These are phyloP conservation scores for Sugiyamaella novakii DNA, from an alignment of 1,139 yeast species.

Conservation along the genomic window DNA sequence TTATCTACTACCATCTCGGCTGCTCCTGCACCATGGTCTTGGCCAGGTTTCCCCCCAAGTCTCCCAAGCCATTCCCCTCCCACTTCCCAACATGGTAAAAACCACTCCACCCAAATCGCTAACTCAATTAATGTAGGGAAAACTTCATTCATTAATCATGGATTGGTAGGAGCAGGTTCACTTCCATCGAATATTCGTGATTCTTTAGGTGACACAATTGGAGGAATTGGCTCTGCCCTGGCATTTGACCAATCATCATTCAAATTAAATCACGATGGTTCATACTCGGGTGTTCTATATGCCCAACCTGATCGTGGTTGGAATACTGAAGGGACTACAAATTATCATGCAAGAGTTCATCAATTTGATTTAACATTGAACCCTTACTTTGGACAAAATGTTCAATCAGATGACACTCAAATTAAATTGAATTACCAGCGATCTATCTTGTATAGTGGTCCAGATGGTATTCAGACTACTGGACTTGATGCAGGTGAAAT, in stretches of 20 bases:
- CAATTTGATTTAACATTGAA: conserved; percentile 23
- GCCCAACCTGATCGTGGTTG: conserved; percentile 30
- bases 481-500: conserved; percentile 26
- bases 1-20: neutral
- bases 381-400: conserved; percentile 24
- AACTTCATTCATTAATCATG: conserved; percentile 24
- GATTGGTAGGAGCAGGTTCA: conserved; percentile 27
- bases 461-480: conserved; percentile 25
- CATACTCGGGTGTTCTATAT: conserved; percentile 24
- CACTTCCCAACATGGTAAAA: neutral
- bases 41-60: too few species aligned
- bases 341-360: conserved; percentile 26
- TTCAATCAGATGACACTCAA: conserved; percentile 20
- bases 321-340: conserved; percentile 26
- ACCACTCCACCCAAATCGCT: conserved; percentile 2
- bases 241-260: conserved; percentile 25
- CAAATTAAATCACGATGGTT: conserved; percentile 19
- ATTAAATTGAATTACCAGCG: conserved; percentile 19
- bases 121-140: conserved; percentile 8
- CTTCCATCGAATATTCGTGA: conserved; percentile 27
- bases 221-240: conserved; percentile 29
- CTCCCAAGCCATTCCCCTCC: too few species aligned
- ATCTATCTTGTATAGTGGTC: conserved; percentile 23
- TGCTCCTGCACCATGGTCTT: conserved; percentile 12
- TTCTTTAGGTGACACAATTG: conserved; percentile 26